Base-by-base conservation (phyloP, 208 protist genomes). In the Trypanosoma mega region DNA sequence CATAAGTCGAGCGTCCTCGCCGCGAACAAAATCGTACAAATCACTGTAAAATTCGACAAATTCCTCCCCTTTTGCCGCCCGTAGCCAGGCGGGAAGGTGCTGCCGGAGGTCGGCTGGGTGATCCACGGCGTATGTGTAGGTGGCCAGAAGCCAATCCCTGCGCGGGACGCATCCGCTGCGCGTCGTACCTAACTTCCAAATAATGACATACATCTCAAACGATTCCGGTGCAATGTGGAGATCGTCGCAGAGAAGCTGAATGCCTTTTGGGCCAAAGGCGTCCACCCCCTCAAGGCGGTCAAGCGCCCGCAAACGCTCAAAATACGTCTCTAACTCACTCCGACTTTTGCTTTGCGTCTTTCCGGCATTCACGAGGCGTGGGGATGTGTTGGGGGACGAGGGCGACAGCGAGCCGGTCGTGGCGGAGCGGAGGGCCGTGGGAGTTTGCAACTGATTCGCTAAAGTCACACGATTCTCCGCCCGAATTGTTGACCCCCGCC, bases 11-110 rank as follows among this genome's bases (percentile, higher is more conserved):
- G 80, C 74, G 8, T 78, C 67, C 50, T 96, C 90, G 18, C 87
- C 87, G 26, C 90, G 75, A 39, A 94, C 65, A 50, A 82, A 94
- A 66, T 96, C 90, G 64, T 94, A 96, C 11, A 92, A 27, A 43
- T 84, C 87, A 54, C 82, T 82, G 62, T 92, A 94, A 70, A 93
- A 90, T 9, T 87, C 72, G 8, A 56, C 53, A 45, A 92, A 96
- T 16, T 26, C 8, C 21, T 27, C 5, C 45, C 65, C 23, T 54
- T 47, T 67, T 30, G 47, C 76, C 5, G 90, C 69, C n/a, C 68
- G 63, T 5, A 74, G 74, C 79, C 82, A 94, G 24, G 84, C 79
- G 0, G 12, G 20, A 16, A 88, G 21, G 16, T 70, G 64, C 27
- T 58, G 18, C 31, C 71, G 71, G 8, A 96, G 61, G 45, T 93